Evolutionary conservation across 371 early-diverging fungal genomes (phyloP).

Genomic region (Entomophthora muscae): DNA sequence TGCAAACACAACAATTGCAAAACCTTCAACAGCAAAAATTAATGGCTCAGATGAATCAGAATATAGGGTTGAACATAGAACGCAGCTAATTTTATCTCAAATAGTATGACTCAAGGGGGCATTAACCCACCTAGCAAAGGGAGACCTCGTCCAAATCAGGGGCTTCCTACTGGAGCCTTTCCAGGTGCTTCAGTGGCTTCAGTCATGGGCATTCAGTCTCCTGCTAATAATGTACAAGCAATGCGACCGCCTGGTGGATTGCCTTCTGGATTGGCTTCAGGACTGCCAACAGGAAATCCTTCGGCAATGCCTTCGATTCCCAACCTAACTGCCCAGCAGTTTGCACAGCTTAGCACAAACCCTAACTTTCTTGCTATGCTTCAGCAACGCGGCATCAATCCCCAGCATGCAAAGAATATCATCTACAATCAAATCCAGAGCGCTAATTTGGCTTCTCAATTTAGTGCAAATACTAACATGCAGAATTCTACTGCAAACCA

Average conservation of each 20-base stretch:
- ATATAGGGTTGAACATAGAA: not conserved
- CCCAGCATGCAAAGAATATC: not conserved
- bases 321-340: not conserved
- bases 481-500: not conserved
- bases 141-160: not conserved
- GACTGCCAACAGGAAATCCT: no score
- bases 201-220: not conserved
- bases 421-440: not conserved
- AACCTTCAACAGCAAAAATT: not conserved
- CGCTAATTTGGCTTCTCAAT: not conserved
- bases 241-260: not conserved
- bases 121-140: not conserved
- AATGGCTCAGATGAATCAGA: not conserved
- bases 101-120: not conserved
- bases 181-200: not conserved
- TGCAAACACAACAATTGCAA: not conserved
- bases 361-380: not conserved
- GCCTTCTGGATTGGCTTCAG: not conserved
- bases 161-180: not conserved
- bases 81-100: not conserved
- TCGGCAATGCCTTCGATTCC: not conserved
- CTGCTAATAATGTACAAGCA: not conserved
- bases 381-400: not conserved
- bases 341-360: not conserved
- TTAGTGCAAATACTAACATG: not conserved